A percentile compares a stretch with the other conserved stretches of the same genome.
phyloP scores from a whole-genome alignment of 2,329 filamentous ascomycete genomes.

The Arthroderma uncinatum region DNA sequence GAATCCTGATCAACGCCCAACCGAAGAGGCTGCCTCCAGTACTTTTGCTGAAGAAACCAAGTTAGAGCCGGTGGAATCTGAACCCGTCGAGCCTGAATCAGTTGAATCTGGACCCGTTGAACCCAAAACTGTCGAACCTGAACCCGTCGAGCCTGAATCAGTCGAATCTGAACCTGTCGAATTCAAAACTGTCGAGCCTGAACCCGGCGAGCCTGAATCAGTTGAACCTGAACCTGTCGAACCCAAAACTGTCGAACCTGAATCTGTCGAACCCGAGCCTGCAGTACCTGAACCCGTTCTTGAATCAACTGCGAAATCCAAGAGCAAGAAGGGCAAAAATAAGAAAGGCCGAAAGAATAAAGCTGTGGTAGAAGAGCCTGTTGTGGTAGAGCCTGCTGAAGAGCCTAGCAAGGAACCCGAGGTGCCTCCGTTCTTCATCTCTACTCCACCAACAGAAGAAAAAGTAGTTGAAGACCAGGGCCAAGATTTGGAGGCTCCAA shows the following conservation, averaged over 20 bases:
- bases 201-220: no score
- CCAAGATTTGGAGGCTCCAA: neutral
- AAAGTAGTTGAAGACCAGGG: constrained; percentile 18
- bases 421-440: neutral
- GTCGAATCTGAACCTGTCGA: no score
- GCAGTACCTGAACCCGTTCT: no score
- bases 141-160: no score
- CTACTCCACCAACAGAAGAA: constrained; percentile 20
- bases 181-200: no score
- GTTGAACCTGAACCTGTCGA: no score
- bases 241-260: no score
- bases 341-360: constrained; percentile 1
- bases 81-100: neutral
- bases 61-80: neutral
- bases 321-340: constrained; percentile 6
- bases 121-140: no score
- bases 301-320: neutral
- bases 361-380: neutral
- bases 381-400: neutral
- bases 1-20: neutral
- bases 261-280: no score
- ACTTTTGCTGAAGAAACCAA: neutral
- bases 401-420: constrained; percentile 4
- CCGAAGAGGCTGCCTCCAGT: neutral
- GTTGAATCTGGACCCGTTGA: no score